Evolutionary conservation across 352 stramenopile species (phyloP), one percentile per base, ranked within the genome.

Genomic region (Albugo candida): DNA sequence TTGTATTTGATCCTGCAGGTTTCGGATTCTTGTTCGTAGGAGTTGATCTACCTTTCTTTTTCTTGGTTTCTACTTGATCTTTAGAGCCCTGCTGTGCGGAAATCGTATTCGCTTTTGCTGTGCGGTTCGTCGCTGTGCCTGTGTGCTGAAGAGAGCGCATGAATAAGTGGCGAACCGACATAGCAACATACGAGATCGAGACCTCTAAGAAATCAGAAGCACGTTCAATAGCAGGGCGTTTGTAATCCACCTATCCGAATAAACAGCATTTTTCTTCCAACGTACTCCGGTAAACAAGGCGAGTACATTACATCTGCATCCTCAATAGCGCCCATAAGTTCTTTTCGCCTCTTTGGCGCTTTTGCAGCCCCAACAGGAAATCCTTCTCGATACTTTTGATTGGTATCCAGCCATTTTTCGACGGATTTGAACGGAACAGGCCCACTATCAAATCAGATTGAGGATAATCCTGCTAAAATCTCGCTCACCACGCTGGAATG

Each of bases 271-370:
- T 19, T 24, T 24, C 20, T 8, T 24, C 3, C 17, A 43, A 24
- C 8, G 3, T 43, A 8, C 38, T 24, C 8, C 20, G 8, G 8
- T 8, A 43, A n/a, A 19, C 17, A 24, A 8, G 17, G 17, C 3
- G 3, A 10, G 8, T 8, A 43, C 20, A 43, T 43, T 44, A 84
- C 72, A 57, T 86, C 74, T 11, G 74, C 74, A 44, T 67, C 38
- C 43, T 72, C 66, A 41, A 87, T 87, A 12, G 74, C 74, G 36
- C 55, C 27, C 74, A 87, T 80, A 11, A 87, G 53, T 18, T 66
- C 53, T 1, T 52, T 61, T 24, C 74, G 70, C 47, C 74, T 71
- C 56, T 87, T 87, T 3, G 71, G 69, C 0, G 74, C 69, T 48
- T 84, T 81, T 19, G 76, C 66, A 31, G 83, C 72, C 39, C 82